Base-by-base conservation (phyloP, 768 basidiomycete species). In the Auricularia heimuer region DNA sequence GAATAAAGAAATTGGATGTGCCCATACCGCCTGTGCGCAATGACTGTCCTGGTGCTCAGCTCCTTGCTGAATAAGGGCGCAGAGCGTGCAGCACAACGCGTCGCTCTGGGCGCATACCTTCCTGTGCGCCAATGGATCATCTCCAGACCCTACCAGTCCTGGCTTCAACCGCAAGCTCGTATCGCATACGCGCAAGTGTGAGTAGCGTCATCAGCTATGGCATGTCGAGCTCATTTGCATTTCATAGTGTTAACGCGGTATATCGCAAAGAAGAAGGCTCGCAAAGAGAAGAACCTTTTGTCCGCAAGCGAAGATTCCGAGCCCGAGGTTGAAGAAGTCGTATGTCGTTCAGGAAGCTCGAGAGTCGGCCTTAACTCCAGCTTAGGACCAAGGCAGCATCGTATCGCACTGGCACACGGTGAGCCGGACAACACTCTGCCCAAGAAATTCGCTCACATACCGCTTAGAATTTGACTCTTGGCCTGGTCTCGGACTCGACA, bases 361-460 rank as follows among this genome's bases (percentile, higher is more conserved):
- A 51, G 2, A 21, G 14, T 4, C 16, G 10, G 16, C 16, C 24
- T 34, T 65, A 0, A 58, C n/a, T 1, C 29, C 51, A 11, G 7
- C 33, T 12, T 37, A n/a, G 54, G 21, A 35, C 4, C 10, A 21
- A 12, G 24, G 56, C 62, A 74, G 85, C 7, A 86, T 94, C 65
- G 82, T 86, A 44, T 87, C 92, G 6, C 90, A 94, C 75, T 99
- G 94, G 90, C 84, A 92, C 69, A 79, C 77, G 70, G 91, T 89
- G 69, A 63, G 77, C 75, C 56, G 54, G 36, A n/a, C 62, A 36
- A 62, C 37, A 47, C 16, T 51, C 16, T 18, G 7, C 24, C 56
- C 8, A 21, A 56, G 14, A 29, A 47, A 11, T 60, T 29, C 24
- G 35, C 62, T n/a, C 63, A 21, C 37, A 33, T 60, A 56, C 24